phyloP scores from a whole-genome alignment of 176 grass and related monocot genomes.

The Melocanna baccifera region DNA sequence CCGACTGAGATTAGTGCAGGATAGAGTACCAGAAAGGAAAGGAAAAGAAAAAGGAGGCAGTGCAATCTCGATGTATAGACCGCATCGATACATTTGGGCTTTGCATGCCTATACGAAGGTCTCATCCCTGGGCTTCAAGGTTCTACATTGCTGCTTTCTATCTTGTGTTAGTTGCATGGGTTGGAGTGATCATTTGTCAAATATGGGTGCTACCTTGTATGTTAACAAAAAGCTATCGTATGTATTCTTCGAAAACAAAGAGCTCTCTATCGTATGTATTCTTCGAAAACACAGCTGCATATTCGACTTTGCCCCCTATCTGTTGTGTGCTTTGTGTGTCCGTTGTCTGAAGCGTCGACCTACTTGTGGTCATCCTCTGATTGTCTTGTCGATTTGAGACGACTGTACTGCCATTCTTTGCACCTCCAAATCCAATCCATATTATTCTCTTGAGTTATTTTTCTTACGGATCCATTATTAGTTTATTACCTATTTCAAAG shows the following conservation, averaged over 20 bases:
- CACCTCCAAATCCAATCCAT: background rate
- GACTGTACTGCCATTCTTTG: background rate
- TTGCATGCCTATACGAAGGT: background rate
- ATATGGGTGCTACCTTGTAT: slow-evolving; percentile 14
- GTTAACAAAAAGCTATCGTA: background rate
- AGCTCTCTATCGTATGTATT: background rate
- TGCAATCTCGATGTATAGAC: background rate
- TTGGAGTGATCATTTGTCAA: slow-evolving; percentile 15
- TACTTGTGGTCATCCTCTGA: background rate
- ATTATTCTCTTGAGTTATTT: background rate
- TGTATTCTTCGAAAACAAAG: background rate
- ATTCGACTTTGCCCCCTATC: background rate
- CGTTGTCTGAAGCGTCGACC: background rate
- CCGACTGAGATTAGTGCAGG: slow-evolving; percentile 41
- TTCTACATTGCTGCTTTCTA: background rate
- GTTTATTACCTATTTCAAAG: background rate
- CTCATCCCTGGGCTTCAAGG: background rate
- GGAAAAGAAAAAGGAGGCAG: background rate
- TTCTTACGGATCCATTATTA: background rate
- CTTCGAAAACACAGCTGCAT: slow-evolving; percentile 2
- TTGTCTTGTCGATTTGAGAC: slow-evolving; percentile 2
- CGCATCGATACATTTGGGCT: background rate
- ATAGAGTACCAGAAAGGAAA: slow-evolving; percentile 3
- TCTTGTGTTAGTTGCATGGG: slow-evolving; percentile 20
- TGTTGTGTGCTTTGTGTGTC: slow-evolving; percentile 10